A percentile compares a stretch with the other conserved stretches of the same genome.
Conservation (phyloP, 2,329 filamentous ascomycete genomes). For the Fusarium cyanostomum region DNA sequence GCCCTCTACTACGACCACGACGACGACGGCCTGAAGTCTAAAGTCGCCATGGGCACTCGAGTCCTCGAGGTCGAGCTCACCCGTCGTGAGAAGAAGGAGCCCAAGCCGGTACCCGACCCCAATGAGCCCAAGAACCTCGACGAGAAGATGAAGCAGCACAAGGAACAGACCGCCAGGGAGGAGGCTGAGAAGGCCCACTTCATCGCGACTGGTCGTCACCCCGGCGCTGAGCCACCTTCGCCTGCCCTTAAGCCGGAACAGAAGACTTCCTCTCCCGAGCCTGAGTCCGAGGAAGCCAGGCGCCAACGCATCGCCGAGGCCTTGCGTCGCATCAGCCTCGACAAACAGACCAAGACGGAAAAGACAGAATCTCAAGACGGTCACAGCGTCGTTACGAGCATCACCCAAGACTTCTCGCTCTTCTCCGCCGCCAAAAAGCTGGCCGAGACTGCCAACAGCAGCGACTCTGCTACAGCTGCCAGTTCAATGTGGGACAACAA, state of each 20-base stretch:
- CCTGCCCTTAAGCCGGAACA: constrained; percentile 5
- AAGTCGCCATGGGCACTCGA: constrained; percentile 57
- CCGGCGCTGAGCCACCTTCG: constrained; percentile 20
- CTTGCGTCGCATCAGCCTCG: constrained; percentile 31
- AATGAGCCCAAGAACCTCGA: constrained; percentile 37
- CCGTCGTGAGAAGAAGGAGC: constrained; percentile 57
- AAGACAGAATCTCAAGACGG: constrained; percentile 12
- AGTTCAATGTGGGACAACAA: constrained; percentile 37
- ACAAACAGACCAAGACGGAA: constrained; percentile 20
- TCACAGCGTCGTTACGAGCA: constrained; percentile 32
- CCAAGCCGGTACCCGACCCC: constrained; percentile 37
- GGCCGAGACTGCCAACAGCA: constrained; percentile 23
- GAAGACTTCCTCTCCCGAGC: constrained; percentile 7
- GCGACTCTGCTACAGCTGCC: constrained; percentile 34
- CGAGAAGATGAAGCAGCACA: constrained; percentile 45
- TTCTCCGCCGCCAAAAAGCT: constrained; percentile 38
- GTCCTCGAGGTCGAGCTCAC: constrained; percentile 66
- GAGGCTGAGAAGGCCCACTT: constrained; percentile 38
- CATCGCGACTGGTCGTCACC: constrained; percentile 29
- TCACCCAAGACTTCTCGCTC: constrained; percentile 38
- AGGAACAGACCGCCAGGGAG: constrained; percentile 32
- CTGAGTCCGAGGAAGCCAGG: constrained; percentile 28
- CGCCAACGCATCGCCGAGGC: constrained; percentile 35
- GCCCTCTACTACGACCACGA: constrained; percentile 59
- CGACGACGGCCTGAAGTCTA: constrained; percentile 55